These are phyloP conservation scores for Clausena lansium DNA, from an alignment of 345 rosid species.

Conservation along the genomic window DNA sequence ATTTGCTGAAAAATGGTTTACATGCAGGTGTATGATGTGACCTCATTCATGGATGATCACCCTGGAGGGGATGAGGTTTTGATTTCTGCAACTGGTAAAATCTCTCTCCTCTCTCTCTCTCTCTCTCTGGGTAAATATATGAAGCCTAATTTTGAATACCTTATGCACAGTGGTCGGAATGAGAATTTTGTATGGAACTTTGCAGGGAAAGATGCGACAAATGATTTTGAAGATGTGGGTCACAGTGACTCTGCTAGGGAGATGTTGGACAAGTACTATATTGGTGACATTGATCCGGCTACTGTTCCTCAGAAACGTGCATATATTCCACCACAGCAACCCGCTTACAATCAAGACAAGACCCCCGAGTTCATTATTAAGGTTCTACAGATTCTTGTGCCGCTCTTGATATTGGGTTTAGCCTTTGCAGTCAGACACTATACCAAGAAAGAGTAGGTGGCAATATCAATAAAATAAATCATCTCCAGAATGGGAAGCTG, in stretches of 20 bases:
- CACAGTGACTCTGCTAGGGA: constrained; percentile 93
- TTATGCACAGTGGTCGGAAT: neutral
- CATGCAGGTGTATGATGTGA: constrained; percentile 86
- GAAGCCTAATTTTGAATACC: neutral
- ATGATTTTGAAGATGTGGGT: constrained; percentile 93
- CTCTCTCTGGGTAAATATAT: neutral
- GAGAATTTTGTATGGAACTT: neutral
- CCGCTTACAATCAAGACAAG: constrained; percentile 50
- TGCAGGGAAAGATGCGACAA: constrained; percentile 87
- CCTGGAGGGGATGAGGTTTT: constrained; percentile 98
- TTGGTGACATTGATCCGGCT: constrained; percentile 69
- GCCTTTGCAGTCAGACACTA: constrained; percentile 68
- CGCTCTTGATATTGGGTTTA: constrained; percentile 77
- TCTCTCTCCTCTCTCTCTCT: too few species aligned
- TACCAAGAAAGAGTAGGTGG: constrained; percentile 79
- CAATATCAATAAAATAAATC: constrained; percentile 1
- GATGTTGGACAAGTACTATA: constrained; percentile 65
- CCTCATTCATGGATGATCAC: constrained; percentile 97
- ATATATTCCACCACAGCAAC: constrained; percentile 51
- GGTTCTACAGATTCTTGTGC: constrained; percentile 86
- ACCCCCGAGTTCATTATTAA: constrained; percentile 63
- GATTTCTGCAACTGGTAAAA: constrained; percentile 79
- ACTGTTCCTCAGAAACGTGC: constrained; percentile 55
- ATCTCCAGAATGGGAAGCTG: neutral
- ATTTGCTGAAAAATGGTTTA: neutral